Evolutionary conservation across 805 yeast species (phyloP).

Genomic region (Lipomyces spencermartinsiae): DNA sequence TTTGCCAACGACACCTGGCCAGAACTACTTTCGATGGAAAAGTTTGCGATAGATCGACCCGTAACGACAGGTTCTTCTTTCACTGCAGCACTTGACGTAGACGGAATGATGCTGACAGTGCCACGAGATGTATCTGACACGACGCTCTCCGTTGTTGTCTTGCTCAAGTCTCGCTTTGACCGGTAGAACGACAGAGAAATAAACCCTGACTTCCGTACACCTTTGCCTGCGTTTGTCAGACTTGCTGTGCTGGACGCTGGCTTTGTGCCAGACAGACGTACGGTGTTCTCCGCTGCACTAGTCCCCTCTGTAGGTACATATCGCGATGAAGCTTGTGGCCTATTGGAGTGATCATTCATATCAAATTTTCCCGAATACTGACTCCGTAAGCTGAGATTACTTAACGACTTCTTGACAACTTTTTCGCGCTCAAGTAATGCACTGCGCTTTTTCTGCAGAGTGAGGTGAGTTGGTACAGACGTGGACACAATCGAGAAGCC

Average conservation of each 20-base stretch:
- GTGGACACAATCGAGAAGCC: neutral
- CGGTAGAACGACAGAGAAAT: conserved; percentile 22
- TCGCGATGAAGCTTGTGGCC: neutral
- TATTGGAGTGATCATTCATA: conserved; percentile 4
- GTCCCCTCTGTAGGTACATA: neutral
- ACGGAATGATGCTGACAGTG: neutral
- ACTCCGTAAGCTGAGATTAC: conserved; percentile 35
- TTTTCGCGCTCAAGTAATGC: conserved; percentile 36
- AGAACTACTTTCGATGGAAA: neutral
- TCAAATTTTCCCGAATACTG: conserved; percentile 22
- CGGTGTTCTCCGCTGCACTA: neutral
- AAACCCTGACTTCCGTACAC: conserved; percentile 15
- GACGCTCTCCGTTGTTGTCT: neutral
- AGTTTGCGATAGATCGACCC: neutral
- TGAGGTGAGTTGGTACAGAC: neutral
- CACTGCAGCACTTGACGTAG: neutral
- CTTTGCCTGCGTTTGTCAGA: conserved; percentile 8
- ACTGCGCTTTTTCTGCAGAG: conserved; percentile 32
- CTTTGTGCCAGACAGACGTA: conserved; percentile 3
- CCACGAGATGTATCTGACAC: neutral
- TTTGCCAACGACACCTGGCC: neutral
- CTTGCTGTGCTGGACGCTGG: conserved; percentile 2
- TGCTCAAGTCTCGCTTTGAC: conserved; percentile 12
- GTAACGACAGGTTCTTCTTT: conserved; percentile 1
- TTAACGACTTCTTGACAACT: conserved; percentile 31